phyloP scores from a whole-genome alignment of 139 green algal genomes.

The Chlorella sp. region DNA sequence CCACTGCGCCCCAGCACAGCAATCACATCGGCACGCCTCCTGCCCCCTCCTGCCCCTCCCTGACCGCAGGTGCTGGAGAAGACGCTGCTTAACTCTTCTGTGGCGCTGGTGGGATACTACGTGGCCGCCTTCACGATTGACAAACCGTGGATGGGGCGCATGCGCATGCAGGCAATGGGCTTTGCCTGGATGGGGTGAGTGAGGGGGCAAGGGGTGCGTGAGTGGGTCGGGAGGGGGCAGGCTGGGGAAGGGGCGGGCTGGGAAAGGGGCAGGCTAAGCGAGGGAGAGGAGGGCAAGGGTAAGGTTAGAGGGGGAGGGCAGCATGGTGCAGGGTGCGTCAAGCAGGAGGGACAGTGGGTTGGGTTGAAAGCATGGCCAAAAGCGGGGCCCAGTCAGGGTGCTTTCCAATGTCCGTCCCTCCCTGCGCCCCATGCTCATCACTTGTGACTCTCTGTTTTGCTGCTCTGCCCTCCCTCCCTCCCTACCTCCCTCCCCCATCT shows the following conservation, averaged over 20 bases:
- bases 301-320: not conserved
- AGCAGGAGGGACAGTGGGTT: too few relatives aligned
- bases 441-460: not conserved
- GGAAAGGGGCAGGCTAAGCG: not conserved
- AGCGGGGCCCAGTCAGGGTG: not conserved
- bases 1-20: too few relatives aligned
- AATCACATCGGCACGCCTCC: not conserved
- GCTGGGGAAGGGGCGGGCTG: not conserved
- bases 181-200: conserved; percentile 46
- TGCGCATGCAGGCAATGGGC: conserved; percentile 66
- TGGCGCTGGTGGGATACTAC: conserved; percentile 79
- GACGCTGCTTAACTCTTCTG: conserved; percentile 76
- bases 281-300: not conserved
- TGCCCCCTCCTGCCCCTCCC: not conserved
- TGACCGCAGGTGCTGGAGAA: conserved; percentile 60
- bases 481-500: too few relatives aligned
- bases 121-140: conserved; percentile 72
- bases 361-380: too few relatives aligned
- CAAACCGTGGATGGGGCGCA: conserved; percentile 64
- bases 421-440: not conserved
- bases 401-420: not conserved
- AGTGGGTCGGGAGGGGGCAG: not conserved
- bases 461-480: not conserved
- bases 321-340: too few relatives aligned
- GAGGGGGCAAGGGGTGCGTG: too few relatives aligned